Evolutionary conservation across 2,329 filamentous ascomycete species (phyloP).

Genomic region (Penicillium sp.): DNA sequence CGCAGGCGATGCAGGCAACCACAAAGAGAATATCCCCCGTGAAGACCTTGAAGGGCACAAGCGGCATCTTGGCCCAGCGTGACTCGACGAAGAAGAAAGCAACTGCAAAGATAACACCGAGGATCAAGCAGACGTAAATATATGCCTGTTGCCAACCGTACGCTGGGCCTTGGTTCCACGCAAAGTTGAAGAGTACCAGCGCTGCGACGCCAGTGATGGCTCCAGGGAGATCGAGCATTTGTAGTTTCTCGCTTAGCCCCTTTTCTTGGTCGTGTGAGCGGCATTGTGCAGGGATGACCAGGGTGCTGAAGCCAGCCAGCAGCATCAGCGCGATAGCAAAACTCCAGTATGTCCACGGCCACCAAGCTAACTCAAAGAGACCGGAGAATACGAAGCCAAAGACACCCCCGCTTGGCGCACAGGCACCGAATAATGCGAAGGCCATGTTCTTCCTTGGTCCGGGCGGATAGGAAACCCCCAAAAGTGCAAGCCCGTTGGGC

Average conservation of each 20-base stretch:
- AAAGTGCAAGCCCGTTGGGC: constrained; percentile 11
- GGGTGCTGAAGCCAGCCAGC: constrained; percentile 36
- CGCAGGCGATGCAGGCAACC: constrained; percentile 41
- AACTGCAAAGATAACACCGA: constrained; percentile 54
- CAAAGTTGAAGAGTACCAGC: constrained; percentile 64
- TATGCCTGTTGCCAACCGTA: constrained; percentile 58
- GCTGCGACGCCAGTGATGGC: constrained; percentile 51
- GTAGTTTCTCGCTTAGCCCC: not conserved
- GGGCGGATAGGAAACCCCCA: constrained; percentile 58
- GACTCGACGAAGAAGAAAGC: constrained; percentile 57
- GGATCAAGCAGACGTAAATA: constrained; percentile 55
- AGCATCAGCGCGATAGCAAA: constrained; percentile 37
- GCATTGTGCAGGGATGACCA: constrained; percentile 25
- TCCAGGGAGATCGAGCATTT: constrained; percentile 39
- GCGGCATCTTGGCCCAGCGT: constrained; percentile 46
- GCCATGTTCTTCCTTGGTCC: constrained; percentile 61
- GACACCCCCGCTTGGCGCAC: constrained; percentile 48
- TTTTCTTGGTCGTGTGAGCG: not conserved
- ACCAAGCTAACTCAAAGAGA: constrained; percentile 49
- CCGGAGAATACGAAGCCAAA: constrained; percentile 43
- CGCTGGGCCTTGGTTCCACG: constrained; percentile 63
- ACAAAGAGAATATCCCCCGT: constrained; percentile 33
- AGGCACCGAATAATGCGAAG: constrained; percentile 54
- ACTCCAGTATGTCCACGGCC: constrained; percentile 51
- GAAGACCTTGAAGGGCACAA: constrained; percentile 56